phyloP scores from a whole-genome alignment of 495 filamentous ascomycete species.

The Hyaloscypha variabilis region DNA sequence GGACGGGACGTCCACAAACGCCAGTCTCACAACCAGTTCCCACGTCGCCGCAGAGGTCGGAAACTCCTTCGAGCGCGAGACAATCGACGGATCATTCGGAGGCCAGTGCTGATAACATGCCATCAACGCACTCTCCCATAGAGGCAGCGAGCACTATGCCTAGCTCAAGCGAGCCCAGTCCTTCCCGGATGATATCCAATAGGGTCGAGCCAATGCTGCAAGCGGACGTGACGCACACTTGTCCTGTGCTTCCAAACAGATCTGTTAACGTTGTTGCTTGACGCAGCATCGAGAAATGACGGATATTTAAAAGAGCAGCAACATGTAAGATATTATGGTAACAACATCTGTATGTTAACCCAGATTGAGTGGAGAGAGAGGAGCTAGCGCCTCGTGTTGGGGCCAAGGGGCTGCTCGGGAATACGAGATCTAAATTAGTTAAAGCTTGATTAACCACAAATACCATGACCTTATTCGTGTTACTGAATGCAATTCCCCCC shows the following conservation, averaged over 20 bases:
- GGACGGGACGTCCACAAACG: constrained; percentile 11
- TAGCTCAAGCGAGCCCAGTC: constrained; percentile 9
- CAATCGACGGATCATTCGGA: constrained; percentile 11
- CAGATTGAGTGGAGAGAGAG: too few species aligned
- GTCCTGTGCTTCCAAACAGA: constrained; percentile 11
- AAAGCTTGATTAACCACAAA: too few species aligned
- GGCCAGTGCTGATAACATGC: constrained; percentile 11
- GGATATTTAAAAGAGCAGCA: too few species aligned
- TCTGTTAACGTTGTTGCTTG: not conserved
- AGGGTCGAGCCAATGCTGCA: constrained; percentile 4
- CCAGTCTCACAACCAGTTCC: constrained; percentile 4
- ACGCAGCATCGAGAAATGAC: constrained; percentile 13
- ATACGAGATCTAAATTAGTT: too few species aligned
- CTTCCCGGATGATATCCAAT: constrained; percentile 4
- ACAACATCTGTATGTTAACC: too few species aligned
- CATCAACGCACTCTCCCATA: constrained; percentile 10
- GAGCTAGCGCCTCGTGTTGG: too few species aligned
- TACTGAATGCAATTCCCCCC: too few species aligned
- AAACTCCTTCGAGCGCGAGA: constrained; percentile 12
- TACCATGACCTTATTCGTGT: too few species aligned
- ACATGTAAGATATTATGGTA: too few species aligned
- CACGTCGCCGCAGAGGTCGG: constrained; percentile 7
- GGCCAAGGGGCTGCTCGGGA: too few species aligned
- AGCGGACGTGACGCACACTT: not conserved
- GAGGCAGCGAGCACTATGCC: constrained; percentile 12